Evolutionary conservation across 306 rosid species (phyloP).

Genomic region (Cucumis cinereus): DNA sequence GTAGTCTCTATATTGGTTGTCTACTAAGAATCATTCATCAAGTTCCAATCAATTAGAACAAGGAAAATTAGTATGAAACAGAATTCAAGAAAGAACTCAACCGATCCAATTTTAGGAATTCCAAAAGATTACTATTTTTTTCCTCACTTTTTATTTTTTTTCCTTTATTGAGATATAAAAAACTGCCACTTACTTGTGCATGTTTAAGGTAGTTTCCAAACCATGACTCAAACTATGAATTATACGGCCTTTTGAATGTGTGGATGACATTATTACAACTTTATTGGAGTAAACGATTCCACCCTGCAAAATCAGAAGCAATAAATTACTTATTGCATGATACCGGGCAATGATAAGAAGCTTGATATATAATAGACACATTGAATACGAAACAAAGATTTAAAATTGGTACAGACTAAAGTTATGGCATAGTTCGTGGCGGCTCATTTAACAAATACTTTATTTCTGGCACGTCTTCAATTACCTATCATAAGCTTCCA

Average conservation of each 20-base stretch:
- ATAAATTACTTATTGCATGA: not conserved
- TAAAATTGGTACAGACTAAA: not conserved
- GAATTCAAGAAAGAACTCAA: not conserved
- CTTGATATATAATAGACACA: not conserved
- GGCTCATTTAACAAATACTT: not conserved
- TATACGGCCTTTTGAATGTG: slow-evolving; percentile 43
- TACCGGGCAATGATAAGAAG: not conserved
- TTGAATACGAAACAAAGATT: not conserved
- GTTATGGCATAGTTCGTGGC: not conserved
- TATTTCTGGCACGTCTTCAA: not conserved
- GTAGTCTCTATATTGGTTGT: not conserved
- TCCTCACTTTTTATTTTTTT: no score
- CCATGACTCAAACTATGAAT: slow-evolving; percentile 44
- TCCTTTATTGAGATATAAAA: not conserved
- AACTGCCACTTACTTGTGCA: slow-evolving; percentile 49
- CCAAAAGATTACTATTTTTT: slow-evolving; percentile 18
- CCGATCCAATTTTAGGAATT: slow-evolving; percentile 9
- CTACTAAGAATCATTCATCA: not conserved
- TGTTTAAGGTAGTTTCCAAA: slow-evolving; percentile 54
- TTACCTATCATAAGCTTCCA: not conserved
- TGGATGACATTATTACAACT: slow-evolving; percentile 54
- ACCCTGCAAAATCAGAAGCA: slow-evolving; percentile 45
- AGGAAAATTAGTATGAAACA: not conserved
- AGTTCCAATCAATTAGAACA: not conserved
- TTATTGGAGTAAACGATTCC: slow-evolving; percentile 80